These are phyloP conservation scores for Yarrowia galli DNA, from an alignment of 1,139 yeast genomes.

Conservation along the genomic window DNA sequence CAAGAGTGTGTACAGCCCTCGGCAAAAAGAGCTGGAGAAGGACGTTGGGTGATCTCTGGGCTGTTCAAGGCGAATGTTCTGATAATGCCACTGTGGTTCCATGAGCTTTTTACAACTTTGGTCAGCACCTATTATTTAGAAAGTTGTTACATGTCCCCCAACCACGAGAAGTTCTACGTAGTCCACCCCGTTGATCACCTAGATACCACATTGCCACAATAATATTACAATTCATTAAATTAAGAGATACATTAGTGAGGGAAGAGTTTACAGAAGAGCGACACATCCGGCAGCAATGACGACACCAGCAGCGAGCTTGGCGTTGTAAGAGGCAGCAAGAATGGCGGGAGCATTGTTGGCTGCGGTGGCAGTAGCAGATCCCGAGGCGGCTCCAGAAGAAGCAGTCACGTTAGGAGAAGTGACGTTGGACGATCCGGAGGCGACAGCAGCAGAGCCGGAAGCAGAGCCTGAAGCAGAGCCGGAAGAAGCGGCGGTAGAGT, in stretches of 20 bases:
- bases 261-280: conserved; percentile 7
- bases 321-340: conserved; percentile 1
- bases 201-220: neutral
- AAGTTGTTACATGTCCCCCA: too few species aligned
- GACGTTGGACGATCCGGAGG: neutral
- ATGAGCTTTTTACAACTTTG: too few species aligned
- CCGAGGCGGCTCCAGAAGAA: conserved; percentile 10
- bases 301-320: conserved; percentile 23
- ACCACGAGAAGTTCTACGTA: too few species aligned
- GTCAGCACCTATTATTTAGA: too few species aligned
- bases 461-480: neutral
- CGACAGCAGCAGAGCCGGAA: neutral
- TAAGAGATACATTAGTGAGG: conserved; percentile 10
- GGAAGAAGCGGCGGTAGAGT: neutral
- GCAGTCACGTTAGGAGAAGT: conserved; percentile 8
- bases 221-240: neutral
- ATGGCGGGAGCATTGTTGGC: neutral
- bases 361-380: conserved; percentile 1
- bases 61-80: too few species aligned
- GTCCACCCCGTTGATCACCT: too few species aligned
- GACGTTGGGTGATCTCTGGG: too few species aligned
- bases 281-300: conserved; percentile 7
- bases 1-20: too few species aligned
- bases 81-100: too few species aligned
- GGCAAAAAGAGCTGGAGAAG: too few species aligned